These are phyloP conservation scores for Crucihimalaya himalaica DNA, from an alignment of 345 rosid genomes.

Conservation along the genomic window DNA sequence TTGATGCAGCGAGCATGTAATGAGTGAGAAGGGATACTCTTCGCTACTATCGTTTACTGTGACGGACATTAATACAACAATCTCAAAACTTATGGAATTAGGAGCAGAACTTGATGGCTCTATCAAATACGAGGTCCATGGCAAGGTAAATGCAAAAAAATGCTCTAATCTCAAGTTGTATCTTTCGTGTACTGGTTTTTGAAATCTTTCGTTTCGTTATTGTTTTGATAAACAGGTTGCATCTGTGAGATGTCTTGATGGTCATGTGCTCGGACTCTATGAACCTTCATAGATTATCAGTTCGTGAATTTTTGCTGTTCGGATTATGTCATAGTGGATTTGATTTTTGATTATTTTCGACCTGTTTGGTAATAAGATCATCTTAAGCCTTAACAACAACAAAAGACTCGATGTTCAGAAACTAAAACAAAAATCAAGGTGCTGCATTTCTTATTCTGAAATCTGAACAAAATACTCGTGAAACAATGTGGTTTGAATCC, in stretches of 20 bases:
- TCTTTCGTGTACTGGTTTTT: background rate
- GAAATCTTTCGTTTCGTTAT: background rate
- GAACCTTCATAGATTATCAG: slow-evolving; percentile 46
- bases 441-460: slow-evolving; percentile 30
- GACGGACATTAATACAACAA: slow-evolving; percentile 67
- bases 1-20: slow-evolving; percentile 50
- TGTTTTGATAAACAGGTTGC: slow-evolving; percentile 57
- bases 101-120: slow-evolving; percentile 92
- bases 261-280: slow-evolving; percentile 77
- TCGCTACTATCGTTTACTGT: slow-evolving; percentile 81
- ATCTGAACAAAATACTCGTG: slow-evolving; percentile 29
- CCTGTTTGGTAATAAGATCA: too few species aligned
- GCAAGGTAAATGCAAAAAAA: slow-evolving; percentile 57
- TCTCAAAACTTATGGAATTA: slow-evolving; percentile 76
- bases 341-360: background rate
- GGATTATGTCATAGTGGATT: background rate
- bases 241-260: slow-evolving; percentile 78
- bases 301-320: background rate
- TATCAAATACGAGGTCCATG: slow-evolving; percentile 88
- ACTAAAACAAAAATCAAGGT: slow-evolving; percentile 6
- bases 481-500: slow-evolving; percentile 25
- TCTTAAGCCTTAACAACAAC: too few species aligned
- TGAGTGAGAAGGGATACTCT: slow-evolving; percentile 63
- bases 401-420: too few species aligned
- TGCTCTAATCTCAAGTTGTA: background rate